These are phyloP conservation scores for Rhizopogon rudus DNA, from an alignment of 768 basidiomycete species.

Conservation along the genomic window DNA sequence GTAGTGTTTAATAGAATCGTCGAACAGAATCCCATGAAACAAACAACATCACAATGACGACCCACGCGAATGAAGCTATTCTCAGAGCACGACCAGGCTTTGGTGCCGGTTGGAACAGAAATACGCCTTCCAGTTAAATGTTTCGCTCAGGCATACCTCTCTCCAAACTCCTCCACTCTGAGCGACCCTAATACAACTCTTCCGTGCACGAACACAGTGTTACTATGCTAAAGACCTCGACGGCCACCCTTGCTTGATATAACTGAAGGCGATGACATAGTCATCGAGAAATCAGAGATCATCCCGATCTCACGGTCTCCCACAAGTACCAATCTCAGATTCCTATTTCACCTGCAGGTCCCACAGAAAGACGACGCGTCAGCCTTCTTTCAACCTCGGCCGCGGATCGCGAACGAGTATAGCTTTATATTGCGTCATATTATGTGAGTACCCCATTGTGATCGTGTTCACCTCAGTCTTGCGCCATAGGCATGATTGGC, in stretches of 20 bases:
- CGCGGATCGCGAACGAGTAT: neutral
- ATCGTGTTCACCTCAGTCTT: neutral
- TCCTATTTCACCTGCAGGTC: neutral
- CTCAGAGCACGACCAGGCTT: constrained; percentile 5
- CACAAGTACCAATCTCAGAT: neutral
- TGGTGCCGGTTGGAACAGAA: constrained; percentile 9
- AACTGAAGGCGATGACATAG: neutral
- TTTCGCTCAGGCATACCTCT: too few species aligned
- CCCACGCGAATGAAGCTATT: constrained; percentile 10
- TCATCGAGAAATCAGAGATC: neutral
- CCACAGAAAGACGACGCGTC: neutral
- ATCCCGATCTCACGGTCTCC: neutral
- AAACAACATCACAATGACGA: neutral
- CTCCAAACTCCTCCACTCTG: too few species aligned
- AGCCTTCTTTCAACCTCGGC: constrained; percentile 33
- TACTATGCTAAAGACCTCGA: neutral
- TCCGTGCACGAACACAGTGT: too few species aligned
- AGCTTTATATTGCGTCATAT: constrained; percentile 2
- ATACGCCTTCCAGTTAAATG: constrained; percentile 14
- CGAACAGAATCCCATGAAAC: too few species aligned
- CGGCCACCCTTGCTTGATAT: neutral
- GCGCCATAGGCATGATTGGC: constrained; percentile 10
- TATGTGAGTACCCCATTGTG: neutral
- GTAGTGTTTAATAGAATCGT: too few species aligned
- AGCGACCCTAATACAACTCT: too few species aligned